Conservation (phyloP, 768 basidiomycete species). For the Lentinula aciculospora region DNA sequence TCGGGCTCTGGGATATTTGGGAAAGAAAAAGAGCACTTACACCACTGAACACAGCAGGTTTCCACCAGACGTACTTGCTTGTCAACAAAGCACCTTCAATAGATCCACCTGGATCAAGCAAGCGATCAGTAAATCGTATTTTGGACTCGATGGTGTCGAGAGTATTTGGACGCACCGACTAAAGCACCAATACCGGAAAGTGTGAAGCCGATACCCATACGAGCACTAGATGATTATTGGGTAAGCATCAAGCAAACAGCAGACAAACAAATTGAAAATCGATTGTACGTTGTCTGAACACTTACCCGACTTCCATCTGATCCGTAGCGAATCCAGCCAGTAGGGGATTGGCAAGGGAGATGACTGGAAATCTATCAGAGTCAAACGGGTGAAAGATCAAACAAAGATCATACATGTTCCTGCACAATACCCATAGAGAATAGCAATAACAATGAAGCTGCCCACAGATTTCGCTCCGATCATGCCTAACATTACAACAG, state of each 20-base stretch:
- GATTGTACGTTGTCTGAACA: not conserved
- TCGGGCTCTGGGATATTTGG: no score
- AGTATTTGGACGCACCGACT: slow-evolving; percentile 13
- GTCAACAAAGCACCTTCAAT: slow-evolving; percentile 32
- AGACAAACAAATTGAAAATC: not conserved
- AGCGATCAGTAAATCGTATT: not conserved
- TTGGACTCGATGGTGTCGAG: not conserved
- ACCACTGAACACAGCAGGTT: slow-evolving; percentile 32
- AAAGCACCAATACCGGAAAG: slow-evolving; percentile 21
- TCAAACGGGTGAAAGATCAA: not conserved
- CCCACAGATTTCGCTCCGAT: slow-evolving; percentile 20
- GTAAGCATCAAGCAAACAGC: no score
- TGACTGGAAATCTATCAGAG: slow-evolving; percentile 13
- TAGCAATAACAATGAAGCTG: slow-evolving; percentile 21
- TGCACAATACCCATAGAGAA: slow-evolving; percentile 26
- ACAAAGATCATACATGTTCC: slow-evolving; percentile 26
- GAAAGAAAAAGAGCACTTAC: not conserved
- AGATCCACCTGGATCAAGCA: slow-evolving; percentile 22
- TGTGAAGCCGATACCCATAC: slow-evolving; percentile 27
- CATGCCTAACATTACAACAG: slow-evolving; percentile 25
- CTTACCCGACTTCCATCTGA: slow-evolving; percentile 30
- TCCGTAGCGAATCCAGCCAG: slow-evolving; percentile 24
- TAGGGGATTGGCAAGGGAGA: slow-evolving; percentile 24
- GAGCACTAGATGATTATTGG: slow-evolving; percentile 9
- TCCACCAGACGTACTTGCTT: slow-evolving; percentile 28